A percentile compares a stretch with the other conserved stretches of the same genome.
phyloP scores from a whole-genome alignment of 805 yeast genomes.

The Wickerhamomyces sydowiorum region DNA sequence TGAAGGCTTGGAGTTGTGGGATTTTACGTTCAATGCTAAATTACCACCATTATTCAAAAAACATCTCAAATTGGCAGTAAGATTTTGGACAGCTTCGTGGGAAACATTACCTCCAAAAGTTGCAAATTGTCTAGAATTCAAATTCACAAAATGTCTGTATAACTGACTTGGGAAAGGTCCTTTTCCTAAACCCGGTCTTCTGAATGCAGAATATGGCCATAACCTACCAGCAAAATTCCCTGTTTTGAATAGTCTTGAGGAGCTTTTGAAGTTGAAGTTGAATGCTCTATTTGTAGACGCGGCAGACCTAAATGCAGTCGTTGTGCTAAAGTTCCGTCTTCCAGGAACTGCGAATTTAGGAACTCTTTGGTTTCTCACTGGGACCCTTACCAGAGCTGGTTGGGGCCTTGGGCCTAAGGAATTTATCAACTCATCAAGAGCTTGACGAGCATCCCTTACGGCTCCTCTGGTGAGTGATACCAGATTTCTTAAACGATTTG shows the following conservation, averaged over 20 bases:
- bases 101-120: constrained; percentile 33
- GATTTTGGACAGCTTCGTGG: constrained; percentile 52
- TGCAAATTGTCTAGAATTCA: constrained; percentile 33
- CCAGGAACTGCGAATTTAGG: constrained; percentile 11
- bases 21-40: constrained; percentile 15
- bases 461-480: constrained; percentile 40
- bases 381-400: constrained; percentile 31
- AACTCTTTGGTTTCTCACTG: constrained; percentile 27
- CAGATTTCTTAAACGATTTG: constrained; percentile 35
- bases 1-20: constrained; percentile 12
- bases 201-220: constrained; percentile 22
- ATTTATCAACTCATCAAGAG: constrained; percentile 39
- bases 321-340: constrained; percentile 24
- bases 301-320: constrained; percentile 5
- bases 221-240: constrained; percentile 8
- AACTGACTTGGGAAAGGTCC: constrained; percentile 24
- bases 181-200: constrained; percentile 16
- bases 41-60: constrained; percentile 28
- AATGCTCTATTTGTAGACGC: constrained; percentile 1
- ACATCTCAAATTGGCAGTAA: constrained; percentile 44
- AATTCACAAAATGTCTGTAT: constrained; percentile 29
- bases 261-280: constrained; percentile 6
- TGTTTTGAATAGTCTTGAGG: constrained; percentile 1
- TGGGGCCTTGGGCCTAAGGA: constrained; percentile 27
- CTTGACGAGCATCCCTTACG: constrained; percentile 40